Percentiles rank a stretch among this genome's conserved stretches.
Conservation (phyloP, 2,329 filamentous ascomycete genomes). For the Raffaelea arxii region DNA sequence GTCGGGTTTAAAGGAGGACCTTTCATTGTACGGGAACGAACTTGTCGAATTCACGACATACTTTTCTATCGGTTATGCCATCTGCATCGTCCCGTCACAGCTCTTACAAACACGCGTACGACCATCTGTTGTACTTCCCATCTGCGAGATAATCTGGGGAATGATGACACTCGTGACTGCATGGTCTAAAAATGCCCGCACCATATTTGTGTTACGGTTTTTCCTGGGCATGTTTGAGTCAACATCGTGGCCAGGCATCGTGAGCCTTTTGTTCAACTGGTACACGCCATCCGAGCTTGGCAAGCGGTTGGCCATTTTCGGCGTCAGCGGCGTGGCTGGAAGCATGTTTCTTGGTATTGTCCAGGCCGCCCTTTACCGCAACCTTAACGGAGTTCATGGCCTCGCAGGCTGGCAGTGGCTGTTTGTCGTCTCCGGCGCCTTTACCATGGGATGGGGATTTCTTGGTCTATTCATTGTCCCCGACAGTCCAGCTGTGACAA, state of each 20-base stretch:
- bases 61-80: no score
- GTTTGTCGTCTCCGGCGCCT: conserved; percentile 15
- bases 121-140: no score
- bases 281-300: conserved; percentile 3
- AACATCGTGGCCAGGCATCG: conserved; percentile 46
- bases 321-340: neutral
- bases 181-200: no score
- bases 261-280: conserved; percentile 28
- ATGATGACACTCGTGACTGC: no score
- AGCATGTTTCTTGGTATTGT: conserved; percentile 19
- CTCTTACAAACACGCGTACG: no score
- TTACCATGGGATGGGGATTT: conserved; percentile 21
- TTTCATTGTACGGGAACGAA: no score
- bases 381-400: conserved; percentile 29
- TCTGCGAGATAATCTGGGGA: no score
- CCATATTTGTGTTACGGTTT: no score
- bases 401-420: conserved; percentile 42
- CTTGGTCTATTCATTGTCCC: conserved; percentile 28
- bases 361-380: conserved; percentile 24
- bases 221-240: no score
- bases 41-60: no score
- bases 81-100: no score
- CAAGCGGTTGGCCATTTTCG: conserved; percentile 1
- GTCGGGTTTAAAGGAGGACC: no score
- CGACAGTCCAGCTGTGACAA: conserved; percentile 23